These are phyloP conservation scores for Malassezia brasiliensis DNA, from an alignment of 1,284 basidiomycete species.

Conservation along the genomic window DNA sequence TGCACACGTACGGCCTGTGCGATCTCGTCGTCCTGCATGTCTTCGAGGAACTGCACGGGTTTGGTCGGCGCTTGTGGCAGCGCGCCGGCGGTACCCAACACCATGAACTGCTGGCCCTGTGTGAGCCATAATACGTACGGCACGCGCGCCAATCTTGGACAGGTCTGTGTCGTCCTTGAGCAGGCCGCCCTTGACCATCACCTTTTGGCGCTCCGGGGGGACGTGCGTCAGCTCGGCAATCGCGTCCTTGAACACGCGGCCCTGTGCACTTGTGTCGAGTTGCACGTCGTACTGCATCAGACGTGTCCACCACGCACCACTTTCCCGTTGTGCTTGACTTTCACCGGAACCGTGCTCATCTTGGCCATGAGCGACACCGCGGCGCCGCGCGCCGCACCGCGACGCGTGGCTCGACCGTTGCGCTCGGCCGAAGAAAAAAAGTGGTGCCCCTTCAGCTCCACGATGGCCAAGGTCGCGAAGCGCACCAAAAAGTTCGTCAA, in stretches of 20 bases:
- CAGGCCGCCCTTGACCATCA: conserved; percentile 89
- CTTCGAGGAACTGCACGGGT: conserved; percentile 69
- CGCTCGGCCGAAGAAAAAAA: conserved; percentile 14
- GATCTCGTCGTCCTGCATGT: conserved; percentile 73
- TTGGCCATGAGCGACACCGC: conserved; percentile 29
- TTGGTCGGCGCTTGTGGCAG: conserved; percentile 75
- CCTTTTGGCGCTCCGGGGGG: conserved; percentile 81
- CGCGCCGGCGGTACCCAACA: conserved; percentile 70
- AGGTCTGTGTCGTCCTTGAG: conserved; percentile 75
- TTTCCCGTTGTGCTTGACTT: conserved; percentile 86
- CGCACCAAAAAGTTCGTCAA: conserved; percentile 44
- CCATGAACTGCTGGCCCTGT: conserved; percentile 39
- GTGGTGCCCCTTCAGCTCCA: conserved; percentile 3
- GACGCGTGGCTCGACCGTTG: background rate
- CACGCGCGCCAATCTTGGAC: conserved; percentile 69
- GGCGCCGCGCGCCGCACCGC: background rate
- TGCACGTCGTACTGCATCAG: conserved; percentile 26
- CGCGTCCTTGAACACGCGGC: conserved; percentile 67
- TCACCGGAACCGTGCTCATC: conserved; percentile 53
- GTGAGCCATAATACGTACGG: conserved; percentile 20
- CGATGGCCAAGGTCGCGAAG: conserved; percentile 42
- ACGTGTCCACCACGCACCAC: conserved; percentile 51
- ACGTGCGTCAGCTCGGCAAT: conserved; percentile 75
- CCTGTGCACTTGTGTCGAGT: conserved; percentile 62
- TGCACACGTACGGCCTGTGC: conserved; percentile 57